These are phyloP conservation scores for Amanita pallidorosea DNA, from an alignment of 768 basidiomycete species.

Conservation along the genomic window DNA sequence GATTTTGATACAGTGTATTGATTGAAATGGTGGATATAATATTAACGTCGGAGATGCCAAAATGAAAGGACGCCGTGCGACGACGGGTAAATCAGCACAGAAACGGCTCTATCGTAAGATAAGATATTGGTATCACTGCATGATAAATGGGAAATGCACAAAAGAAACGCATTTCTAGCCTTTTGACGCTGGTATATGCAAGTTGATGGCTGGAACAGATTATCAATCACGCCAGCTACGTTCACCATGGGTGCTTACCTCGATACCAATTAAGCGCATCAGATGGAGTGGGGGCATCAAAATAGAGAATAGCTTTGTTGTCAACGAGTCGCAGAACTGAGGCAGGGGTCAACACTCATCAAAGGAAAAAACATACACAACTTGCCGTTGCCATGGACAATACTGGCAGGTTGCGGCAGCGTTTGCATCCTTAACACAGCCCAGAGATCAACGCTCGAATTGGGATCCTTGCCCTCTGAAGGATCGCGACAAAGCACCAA, in stretches of 20 bases:
- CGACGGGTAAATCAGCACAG: neutral
- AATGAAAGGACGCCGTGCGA: constrained; percentile 3
- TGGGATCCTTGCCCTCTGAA: constrained; percentile 66
- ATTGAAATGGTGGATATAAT: constrained; percentile 5
- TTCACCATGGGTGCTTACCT: constrained; percentile 36
- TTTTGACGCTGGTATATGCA: constrained; percentile 80
- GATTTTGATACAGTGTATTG: constrained; percentile 11
- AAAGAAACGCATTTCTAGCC: constrained; percentile 29
- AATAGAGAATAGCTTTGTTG: constrained; percentile 86
- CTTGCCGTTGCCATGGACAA: constrained; percentile 77
- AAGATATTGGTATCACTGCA: constrained; percentile 1
- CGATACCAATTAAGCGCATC: constrained; percentile 87
- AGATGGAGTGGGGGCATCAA: constrained; percentile 75
- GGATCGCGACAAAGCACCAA: constrained; percentile 87
- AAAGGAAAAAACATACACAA: neutral
- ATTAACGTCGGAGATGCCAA: constrained; percentile 5
- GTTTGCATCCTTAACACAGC: constrained; percentile 96
- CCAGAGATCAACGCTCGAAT: constrained; percentile 81
- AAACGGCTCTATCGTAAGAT: neutral
- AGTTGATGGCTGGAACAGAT: constrained; percentile 59
- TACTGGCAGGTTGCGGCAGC: constrained; percentile 78
- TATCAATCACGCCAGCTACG: neutral
- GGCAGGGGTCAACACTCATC: constrained; percentile 3
- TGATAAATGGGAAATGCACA: neutral
- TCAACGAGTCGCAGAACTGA: constrained; percentile 83